A percentile compares a stretch with the other conserved stretches of the same genome.
Evolutionary conservation across 768 basidiomycete genomes (phyloP).

Genomic region (Clathrus columnatus): DNA sequence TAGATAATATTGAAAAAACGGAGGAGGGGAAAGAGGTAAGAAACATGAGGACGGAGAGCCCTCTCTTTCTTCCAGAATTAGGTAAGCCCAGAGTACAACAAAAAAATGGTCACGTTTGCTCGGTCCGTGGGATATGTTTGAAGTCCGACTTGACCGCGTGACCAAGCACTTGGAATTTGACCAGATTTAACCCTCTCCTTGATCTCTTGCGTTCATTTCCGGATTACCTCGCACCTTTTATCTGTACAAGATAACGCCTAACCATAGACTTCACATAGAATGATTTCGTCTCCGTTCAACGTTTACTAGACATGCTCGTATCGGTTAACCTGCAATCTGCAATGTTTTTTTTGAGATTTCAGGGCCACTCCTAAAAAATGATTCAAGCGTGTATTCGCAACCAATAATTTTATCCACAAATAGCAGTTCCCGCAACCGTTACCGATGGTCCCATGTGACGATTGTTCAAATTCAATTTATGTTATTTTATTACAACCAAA

Average conservation of each 20-base stretch:
- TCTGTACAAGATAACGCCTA: background rate
- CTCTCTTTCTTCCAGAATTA: background rate
- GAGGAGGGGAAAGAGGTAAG: conserved; percentile 7
- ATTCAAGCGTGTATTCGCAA: background rate
- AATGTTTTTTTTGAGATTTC: background rate
- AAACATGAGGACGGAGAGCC: conserved; percentile 8
- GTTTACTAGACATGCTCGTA: too few species aligned
- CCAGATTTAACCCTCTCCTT: background rate
- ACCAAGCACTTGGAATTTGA: background rate
- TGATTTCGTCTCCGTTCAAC: too few species aligned
- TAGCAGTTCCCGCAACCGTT: background rate
- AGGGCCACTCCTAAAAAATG: background rate
- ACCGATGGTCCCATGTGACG: background rate
- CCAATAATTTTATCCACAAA: background rate
- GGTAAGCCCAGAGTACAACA: background rate
- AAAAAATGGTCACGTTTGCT: background rate
- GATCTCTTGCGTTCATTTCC: background rate
- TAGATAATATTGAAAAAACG: background rate
- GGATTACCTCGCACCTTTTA: background rate
- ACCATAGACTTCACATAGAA: too few species aligned
- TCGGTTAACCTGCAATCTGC: too few species aligned
- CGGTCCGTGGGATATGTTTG: background rate
- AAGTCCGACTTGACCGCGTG: conserved; percentile 1
- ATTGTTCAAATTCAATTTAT: background rate
- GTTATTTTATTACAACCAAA: background rate